Conservation (phyloP, 306 rosid species). For the Datisca glomerata region DNA sequence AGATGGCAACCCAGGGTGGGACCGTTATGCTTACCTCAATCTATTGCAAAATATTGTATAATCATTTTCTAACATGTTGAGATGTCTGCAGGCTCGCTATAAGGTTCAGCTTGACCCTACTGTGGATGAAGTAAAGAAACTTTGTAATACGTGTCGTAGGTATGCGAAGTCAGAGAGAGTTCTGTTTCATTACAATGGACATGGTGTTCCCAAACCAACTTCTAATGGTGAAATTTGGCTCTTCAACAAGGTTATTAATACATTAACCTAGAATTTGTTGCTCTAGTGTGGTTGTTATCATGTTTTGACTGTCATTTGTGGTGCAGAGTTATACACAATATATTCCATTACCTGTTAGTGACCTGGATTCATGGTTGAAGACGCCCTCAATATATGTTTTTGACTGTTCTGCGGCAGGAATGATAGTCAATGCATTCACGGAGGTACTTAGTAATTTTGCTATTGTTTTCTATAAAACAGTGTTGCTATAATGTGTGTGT, state of each 20-base stretch:
- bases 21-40: conserved; percentile 9
- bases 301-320: conserved; percentile 13
- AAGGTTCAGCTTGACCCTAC: conserved; percentile 93
- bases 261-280: conserved; percentile 4
- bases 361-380: conserved; percentile 97
- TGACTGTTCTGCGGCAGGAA: conserved; percentile 97
- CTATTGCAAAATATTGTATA: conserved; percentile 8
- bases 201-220: conserved; percentile 98
- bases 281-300: not conserved
- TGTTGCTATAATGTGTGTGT: not conserved
- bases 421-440: conserved; percentile 66
- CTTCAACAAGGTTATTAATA: conserved; percentile 67
- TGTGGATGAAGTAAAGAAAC: conserved; percentile 95
- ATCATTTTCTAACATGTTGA: conserved; percentile 20
- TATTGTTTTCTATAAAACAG: not conserved
- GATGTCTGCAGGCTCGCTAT: conserved; percentile 66
- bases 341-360: conserved; percentile 79
- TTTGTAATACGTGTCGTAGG: conserved; percentile 79
- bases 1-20: conserved; percentile 98
- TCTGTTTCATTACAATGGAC: conserved; percentile 95
- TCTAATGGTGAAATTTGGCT: conserved; percentile 98
- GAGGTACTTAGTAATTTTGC: conserved; percentile 38
- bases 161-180: conserved; percentile 89
- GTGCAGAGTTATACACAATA: conserved; percentile 96
- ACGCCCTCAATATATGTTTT: conserved; percentile 96